These are phyloP conservation scores for Rosellinia necatrix DNA, from an alignment of 2,329 filamentous ascomycete species.

Conservation along the genomic window DNA sequence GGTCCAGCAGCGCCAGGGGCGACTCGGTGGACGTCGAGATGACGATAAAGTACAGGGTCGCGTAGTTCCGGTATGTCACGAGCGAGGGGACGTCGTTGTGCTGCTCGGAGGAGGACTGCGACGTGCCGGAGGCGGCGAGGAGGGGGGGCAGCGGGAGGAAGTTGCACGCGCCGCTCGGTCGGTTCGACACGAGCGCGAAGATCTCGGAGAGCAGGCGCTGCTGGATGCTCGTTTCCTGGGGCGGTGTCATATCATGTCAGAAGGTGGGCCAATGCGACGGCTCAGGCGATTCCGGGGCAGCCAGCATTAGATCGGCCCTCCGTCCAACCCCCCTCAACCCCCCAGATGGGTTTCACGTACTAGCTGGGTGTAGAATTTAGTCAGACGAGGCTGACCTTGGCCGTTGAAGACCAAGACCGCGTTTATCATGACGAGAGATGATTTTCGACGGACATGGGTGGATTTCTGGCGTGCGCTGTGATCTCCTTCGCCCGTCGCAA, in stretches of 20 bases:
- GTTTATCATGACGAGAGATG: conserved; percentile 78
- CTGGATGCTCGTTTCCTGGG: conserved; percentile 92
- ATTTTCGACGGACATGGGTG: conserved; percentile 16
- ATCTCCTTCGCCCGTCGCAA: conserved; percentile 12
- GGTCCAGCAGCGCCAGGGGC: conserved; percentile 89
- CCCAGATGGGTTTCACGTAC: conserved; percentile 54
- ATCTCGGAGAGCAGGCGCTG: conserved; percentile 97
- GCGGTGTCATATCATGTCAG: conserved; percentile 14
- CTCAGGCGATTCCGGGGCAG: conserved; percentile 5
- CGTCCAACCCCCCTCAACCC: too few species aligned
- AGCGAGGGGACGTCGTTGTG: conserved; percentile 91
- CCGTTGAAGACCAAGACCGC: conserved; percentile 99
- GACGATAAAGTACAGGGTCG: conserved; percentile 97
- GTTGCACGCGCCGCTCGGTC: conserved; percentile 91
- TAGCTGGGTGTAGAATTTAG: conserved; percentile 98
- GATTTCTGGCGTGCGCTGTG: not conserved
- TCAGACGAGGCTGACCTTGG: conserved; percentile 92
- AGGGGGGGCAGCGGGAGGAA: conserved; percentile 82
- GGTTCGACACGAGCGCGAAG: conserved; percentile 91
- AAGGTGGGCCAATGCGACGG: not conserved
- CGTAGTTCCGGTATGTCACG: conserved; percentile 97
- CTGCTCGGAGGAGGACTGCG: conserved; percentile 67
- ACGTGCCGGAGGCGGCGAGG: conserved; percentile 65
- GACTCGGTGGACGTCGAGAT: conserved; percentile 97
- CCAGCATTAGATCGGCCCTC: too few species aligned